phyloP scores from a whole-genome alignment of 2,329 filamentous ascomycete species.

The Fusarium coicis region DNA sequence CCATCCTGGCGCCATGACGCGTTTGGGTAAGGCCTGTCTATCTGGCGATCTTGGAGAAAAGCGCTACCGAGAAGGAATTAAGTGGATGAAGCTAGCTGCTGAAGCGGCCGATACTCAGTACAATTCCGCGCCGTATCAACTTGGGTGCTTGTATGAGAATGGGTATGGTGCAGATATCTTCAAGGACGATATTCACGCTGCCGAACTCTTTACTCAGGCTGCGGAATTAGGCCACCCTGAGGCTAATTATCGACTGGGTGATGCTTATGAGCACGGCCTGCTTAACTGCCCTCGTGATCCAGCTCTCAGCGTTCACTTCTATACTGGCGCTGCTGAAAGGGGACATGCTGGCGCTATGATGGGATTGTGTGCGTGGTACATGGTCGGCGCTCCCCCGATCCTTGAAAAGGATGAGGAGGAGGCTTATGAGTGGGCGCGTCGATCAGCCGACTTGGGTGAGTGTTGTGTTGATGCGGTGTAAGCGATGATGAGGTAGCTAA shows the following conservation, averaged over 20 bases:
- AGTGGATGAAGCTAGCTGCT: slow-evolving; percentile 94
- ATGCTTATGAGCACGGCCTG: slow-evolving; percentile 94
- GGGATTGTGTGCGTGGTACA: slow-evolving; percentile 98
- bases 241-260: slow-evolving; percentile 89
- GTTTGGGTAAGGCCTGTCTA: slow-evolving; percentile 89
- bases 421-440: slow-evolving; percentile 94
- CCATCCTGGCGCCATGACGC: slow-evolving; percentile 93
- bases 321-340: slow-evolving; percentile 88
- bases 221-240: slow-evolving; percentile 91
- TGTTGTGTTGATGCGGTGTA: slow-evolving; percentile 30
- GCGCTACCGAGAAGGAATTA: slow-evolving; percentile 89
- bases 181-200: slow-evolving; percentile 88
- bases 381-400: slow-evolving; percentile 91
- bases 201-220: slow-evolving; percentile 92
- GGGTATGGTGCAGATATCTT: slow-evolving; percentile 97
- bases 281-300: slow-evolving; percentile 90
- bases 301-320: slow-evolving; percentile 95
- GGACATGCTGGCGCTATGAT: slow-evolving; percentile 93
- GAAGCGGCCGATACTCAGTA: slow-evolving; percentile 93
- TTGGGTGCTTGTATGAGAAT: slow-evolving; percentile 87
- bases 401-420: slow-evolving; percentile 95
- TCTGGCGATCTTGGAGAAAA: slow-evolving; percentile 89
- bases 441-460: slow-evolving; percentile 86
- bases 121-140: slow-evolving; percentile 90
- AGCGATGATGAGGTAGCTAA: slow-evolving; percentile 21